These are phyloP conservation scores for Penicillium fimorum DNA, from an alignment of 495 filamentous ascomycete genomes.

Conservation along the genomic window DNA sequence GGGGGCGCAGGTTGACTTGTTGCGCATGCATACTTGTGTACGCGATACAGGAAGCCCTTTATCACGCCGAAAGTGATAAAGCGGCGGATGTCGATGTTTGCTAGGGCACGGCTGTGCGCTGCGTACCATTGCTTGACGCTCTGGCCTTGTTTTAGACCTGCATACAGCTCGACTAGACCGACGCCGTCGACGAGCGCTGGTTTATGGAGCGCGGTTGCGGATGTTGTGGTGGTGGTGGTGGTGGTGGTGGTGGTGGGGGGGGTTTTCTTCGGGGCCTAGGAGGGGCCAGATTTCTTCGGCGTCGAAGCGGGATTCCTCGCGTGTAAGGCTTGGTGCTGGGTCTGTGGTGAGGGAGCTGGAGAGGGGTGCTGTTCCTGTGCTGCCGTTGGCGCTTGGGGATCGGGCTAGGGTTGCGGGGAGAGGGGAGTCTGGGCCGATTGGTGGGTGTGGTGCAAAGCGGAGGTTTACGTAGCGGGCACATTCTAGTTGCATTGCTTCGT, in stretches of 20 bases:
- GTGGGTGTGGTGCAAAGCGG: constrained; percentile 38
- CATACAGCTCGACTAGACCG: constrained; percentile 63
- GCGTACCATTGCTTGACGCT: constrained; percentile 80
- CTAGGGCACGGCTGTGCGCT: constrained; percentile 63
- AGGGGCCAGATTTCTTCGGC: constrained; percentile 49
- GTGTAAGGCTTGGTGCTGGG: constrained; percentile 19
- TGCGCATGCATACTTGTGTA: constrained; percentile 83
- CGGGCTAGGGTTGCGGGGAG: constrained; percentile 14
- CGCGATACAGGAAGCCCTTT: constrained; percentile 90
- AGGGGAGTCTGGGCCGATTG: constrained; percentile 24
- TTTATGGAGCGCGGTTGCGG: constrained; percentile 1
- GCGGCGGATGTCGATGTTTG: constrained; percentile 78
- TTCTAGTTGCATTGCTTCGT: constrained; percentile 73
- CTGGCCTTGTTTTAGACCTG: constrained; percentile 70
- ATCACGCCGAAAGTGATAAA: constrained; percentile 95
- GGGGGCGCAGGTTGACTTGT: constrained; percentile 43
- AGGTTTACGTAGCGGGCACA: constrained; percentile 76
- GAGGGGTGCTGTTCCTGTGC: constrained; percentile 14
- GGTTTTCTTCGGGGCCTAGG: constrained; percentile 26
- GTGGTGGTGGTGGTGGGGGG: constrained; percentile 6
- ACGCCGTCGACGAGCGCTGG: constrained; percentile 37
- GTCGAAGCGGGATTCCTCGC: constrained; percentile 29
- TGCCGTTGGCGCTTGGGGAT: constrained; percentile 10
- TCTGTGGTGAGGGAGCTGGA: constrained; percentile 24
- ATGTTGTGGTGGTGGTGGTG: constrained; percentile 6